A percentile compares a stretch with the other conserved stretches of the same genome.
phyloP scores from a whole-genome alignment of 257 asterid species.

The Salvia splendens region DNA sequence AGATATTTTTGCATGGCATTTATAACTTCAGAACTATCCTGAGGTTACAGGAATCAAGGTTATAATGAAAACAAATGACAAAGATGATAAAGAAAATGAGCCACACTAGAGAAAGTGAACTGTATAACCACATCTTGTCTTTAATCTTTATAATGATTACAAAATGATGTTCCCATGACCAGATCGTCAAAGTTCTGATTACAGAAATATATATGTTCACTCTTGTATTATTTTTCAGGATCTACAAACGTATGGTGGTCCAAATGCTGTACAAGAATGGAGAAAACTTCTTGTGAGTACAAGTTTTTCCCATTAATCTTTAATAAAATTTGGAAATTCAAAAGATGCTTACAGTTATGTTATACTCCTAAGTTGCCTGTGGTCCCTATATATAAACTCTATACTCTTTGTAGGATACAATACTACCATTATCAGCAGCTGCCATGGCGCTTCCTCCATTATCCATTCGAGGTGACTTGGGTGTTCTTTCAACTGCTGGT shows the following conservation, averaged over 20 bases:
- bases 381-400: slow-evolving; percentile 19
- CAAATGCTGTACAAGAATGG: slow-evolving; percentile 86
- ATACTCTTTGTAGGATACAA: slow-evolving; percentile 60
- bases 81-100: slow-evolving; percentile 16
- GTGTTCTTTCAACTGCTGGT: slow-evolving; percentile 88
- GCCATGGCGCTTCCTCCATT: slow-evolving; percentile 98
- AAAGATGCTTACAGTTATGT: slow-evolving; percentile 8
- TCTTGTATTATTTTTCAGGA: slow-evolving; percentile 51
- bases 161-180: too few species aligned
- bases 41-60: background rate
- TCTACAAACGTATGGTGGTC: slow-evolving; percentile 84
- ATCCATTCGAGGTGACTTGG: slow-evolving; percentile 87
- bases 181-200: background rate
- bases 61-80: background rate
- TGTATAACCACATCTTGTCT: too few species aligned
- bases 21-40: slow-evolving; percentile 4
- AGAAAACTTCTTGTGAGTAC: slow-evolving; percentile 85
- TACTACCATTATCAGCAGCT: slow-evolving; percentile 86
- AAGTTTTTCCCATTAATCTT: slow-evolving; percentile 14
- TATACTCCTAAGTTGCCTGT: background rate
- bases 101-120: background rate
- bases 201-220: slow-evolving; percentile 10
- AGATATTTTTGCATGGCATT: slow-evolving; percentile 8
- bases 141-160: too few species aligned
- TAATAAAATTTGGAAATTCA: background rate